Evolutionary conservation across 352 stramenopile species (phyloP).

Genomic region (Pythium sp.): DNA sequence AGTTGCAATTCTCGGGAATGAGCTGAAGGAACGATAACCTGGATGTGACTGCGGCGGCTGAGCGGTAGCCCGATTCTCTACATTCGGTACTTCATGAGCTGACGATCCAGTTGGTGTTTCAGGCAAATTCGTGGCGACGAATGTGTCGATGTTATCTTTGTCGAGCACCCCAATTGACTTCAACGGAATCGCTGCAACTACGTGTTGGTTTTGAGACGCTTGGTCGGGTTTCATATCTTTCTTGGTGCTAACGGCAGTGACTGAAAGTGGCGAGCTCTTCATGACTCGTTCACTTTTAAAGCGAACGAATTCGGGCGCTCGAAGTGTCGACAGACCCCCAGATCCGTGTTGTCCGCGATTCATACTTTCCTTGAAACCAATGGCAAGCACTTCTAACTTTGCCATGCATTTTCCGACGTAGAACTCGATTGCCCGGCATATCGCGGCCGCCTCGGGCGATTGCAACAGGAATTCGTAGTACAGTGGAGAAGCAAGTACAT

Average conservation of each 20-base stretch:
- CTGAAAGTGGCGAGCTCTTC: not conserved
- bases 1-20: not conserved
- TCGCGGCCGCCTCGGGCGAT: constrained; percentile 39
- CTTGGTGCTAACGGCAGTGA: not conserved
- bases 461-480: constrained; percentile 62
- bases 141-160: not conserved
- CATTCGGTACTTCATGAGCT: not conserved
- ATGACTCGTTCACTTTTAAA: constrained; percentile 13
- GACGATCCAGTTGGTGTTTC: not conserved
- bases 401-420: constrained; percentile 79
- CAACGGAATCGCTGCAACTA: constrained; percentile 9
- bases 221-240: not conserved
- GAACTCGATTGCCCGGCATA: constrained; percentile 76
- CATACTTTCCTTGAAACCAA: constrained; percentile 25
- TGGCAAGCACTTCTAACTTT: constrained; percentile 58
- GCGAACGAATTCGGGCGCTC: constrained; percentile 3
- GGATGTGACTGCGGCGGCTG: not conserved
- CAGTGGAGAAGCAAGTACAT: not conserved
- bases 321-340: not conserved
- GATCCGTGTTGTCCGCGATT: constrained; percentile 10
- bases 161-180: not conserved
- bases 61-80: not conserved
- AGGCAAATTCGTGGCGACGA: not conserved
- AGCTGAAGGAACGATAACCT: not conserved
- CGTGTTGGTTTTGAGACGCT: not conserved